These are phyloP conservation scores for Fusarium papillatum DNA, from an alignment of 2,329 filamentous ascomycete species.

Conservation along the genomic window DNA sequence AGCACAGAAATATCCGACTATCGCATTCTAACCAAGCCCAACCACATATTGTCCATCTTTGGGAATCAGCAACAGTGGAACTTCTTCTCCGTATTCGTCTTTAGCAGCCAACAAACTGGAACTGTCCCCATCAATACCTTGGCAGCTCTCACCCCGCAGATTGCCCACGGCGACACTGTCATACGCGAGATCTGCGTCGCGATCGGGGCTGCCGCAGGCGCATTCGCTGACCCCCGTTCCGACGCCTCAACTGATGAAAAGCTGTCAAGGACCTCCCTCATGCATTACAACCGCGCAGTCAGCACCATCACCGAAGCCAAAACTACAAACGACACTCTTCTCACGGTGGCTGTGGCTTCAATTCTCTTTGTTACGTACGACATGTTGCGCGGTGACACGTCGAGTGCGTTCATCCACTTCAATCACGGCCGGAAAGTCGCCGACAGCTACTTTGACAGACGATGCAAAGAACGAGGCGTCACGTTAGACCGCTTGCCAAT, in stretches of 20 bases:
- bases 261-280: constrained; percentile 22
- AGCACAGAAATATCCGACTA: constrained; percentile 4
- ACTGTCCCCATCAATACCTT: constrained; percentile 35
- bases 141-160: constrained; percentile 35
- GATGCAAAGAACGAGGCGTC: constrained; percentile 26
- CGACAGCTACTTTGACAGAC: constrained; percentile 32
- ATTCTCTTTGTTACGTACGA: constrained; percentile 40
- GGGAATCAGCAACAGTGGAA: constrained; percentile 39
- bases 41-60: constrained; percentile 32
- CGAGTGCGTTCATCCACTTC: constrained; percentile 32
- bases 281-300: constrained; percentile 38
- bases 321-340: constrained; percentile 8
- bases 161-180: constrained; percentile 30
- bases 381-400: constrained; percentile 34
- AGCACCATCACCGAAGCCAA: constrained; percentile 14
- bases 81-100: constrained; percentile 37
- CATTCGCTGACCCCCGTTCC: constrained; percentile 25
- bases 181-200: constrained; percentile 40
- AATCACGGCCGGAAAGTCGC: constrained; percentile 34
- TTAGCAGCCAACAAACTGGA: constrained; percentile 30
- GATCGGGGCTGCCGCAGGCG: constrained; percentile 28
- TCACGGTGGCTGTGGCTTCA: constrained; percentile 35
- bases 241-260: constrained; percentile 18
- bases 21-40: constrained; percentile 31
- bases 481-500: constrained; percentile 19